These are phyloP conservation scores for Medicago lupulina DNA, from an alignment of 306 rosid species.

Conservation along the genomic window DNA sequence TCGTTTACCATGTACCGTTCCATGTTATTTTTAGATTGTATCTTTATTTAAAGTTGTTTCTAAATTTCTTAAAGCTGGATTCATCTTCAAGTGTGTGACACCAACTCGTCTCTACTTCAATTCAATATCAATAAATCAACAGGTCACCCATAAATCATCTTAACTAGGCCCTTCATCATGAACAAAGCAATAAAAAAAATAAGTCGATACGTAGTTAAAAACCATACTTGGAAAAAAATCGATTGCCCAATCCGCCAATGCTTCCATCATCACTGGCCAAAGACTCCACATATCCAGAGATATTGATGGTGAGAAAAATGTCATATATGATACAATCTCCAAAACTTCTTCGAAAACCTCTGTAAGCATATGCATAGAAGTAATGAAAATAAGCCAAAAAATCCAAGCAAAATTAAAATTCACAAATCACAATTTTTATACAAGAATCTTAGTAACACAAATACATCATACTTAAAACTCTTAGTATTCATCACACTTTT, in stretches of 20 bases:
- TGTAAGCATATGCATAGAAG: constrained; percentile 49
- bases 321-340: constrained; percentile 96
- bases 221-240: constrained; percentile 89
- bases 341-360: constrained; percentile 99
- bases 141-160: constrained; percentile 20
- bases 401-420: constrained; percentile 13
- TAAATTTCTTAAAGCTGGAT: background rate
- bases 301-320: constrained; percentile 91
- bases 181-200: constrained; percentile 11
- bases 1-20: constrained; percentile 16
- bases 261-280: constrained; percentile 97
- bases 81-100: constrained; percentile 3
- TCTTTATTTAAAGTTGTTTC: constrained; percentile 21
- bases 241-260: constrained; percentile 91
- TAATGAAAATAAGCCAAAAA: constrained; percentile 1
- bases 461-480: background rate
- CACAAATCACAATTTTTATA: constrained; percentile 1
- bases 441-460: constrained; percentile 15
- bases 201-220: background rate
- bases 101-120: constrained; percentile 14
- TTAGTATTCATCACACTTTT: background rate
- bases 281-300: constrained; percentile 97
- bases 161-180: constrained; percentile 9
- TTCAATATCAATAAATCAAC: constrained; percentile 8
- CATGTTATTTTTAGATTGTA: background rate